These are phyloP conservation scores for Corrigiola litoralis DNA, from an alignment of 179 eudicot genomes.

Conservation along the genomic window DNA sequence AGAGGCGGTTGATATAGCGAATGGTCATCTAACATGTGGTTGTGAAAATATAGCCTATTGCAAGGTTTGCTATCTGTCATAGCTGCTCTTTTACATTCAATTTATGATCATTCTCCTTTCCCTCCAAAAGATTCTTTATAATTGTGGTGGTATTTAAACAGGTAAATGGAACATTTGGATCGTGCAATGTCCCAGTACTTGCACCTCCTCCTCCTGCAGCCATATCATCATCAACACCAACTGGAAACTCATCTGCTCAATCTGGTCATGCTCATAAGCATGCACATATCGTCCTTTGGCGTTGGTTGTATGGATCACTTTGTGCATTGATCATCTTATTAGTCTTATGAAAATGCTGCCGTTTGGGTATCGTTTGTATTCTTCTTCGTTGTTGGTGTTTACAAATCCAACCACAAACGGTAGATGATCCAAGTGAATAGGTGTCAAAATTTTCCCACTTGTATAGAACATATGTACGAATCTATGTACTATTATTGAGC, in stretches of 20 bases:
- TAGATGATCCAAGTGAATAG: constrained; percentile 5
- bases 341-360: constrained; percentile 14
- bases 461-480: constrained; percentile 11
- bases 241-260: neutral
- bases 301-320: constrained; percentile 21
- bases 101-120: neutral
- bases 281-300: neutral
- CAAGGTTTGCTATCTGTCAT: constrained; percentile 45
- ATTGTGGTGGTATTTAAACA: constrained; percentile 16
- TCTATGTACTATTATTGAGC: neutral
- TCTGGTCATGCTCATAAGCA: constrained; percentile 18
- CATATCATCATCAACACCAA: constrained; percentile 19
- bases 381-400: neutral
- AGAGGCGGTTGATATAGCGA: constrained; percentile 77
- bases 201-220: constrained; percentile 89
- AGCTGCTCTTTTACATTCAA: neutral
- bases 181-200: constrained; percentile 56
- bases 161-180: constrained; percentile 59
- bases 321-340: constrained; percentile 10
- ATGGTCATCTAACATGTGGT: constrained; percentile 74
- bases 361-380: constrained; percentile 12
- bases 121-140: neutral
- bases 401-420: neutral
- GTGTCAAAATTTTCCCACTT: neutral
- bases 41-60: constrained; percentile 77